A percentile compares a stretch with the other conserved stretches of the same genome.
These are phyloP conservation scores for Talaromyces verruculosus DNA, from an alignment of 2,329 filamentous ascomycete genomes.

Conservation along the genomic window DNA sequence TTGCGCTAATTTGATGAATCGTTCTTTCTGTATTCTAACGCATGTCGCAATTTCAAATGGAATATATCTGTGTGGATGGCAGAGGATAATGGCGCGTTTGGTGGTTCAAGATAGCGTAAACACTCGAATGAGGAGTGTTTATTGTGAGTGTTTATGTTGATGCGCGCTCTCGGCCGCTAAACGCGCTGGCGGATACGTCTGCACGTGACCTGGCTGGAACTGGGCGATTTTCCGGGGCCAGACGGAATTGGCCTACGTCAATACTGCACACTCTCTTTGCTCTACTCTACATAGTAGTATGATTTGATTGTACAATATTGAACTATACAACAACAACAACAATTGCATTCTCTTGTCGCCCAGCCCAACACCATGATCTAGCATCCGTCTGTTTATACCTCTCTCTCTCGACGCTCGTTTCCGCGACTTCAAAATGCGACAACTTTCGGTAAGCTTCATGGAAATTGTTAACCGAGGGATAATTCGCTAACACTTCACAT, in stretches of 20 bases:
- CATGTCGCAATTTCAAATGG: neutral
- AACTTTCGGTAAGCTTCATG: slow-evolving; percentile 12
- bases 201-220: slow-evolving; percentile 12
- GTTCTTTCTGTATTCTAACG: neutral
- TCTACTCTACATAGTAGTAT: too few relatives aligned
- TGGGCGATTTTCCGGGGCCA: slow-evolving; percentile 4
- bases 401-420: slow-evolving; percentile 9
- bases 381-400: neutral
- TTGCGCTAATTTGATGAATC: slow-evolving; percentile 32
- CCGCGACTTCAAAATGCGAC: slow-evolving; percentile 8
- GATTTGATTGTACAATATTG: neutral
- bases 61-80: neutral
- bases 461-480: neutral
- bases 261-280: neutral
- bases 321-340: neutral
- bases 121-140: neutral
- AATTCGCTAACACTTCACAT: neutral
- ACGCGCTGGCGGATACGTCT: slow-evolving; percentile 1
- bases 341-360: neutral
- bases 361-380: slow-evolving; percentile 3
- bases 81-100: neutral
- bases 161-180: slow-evolving; percentile 12
- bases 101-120: neutral
- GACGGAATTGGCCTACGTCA: slow-evolving; percentile 17
- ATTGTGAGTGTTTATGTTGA: neutral